Evolutionary conservation across 306 rosid genomes (phyloP), one percentile per base, ranked within the genome.

Genomic region (Gynostemma pentaphyllum): DNA sequence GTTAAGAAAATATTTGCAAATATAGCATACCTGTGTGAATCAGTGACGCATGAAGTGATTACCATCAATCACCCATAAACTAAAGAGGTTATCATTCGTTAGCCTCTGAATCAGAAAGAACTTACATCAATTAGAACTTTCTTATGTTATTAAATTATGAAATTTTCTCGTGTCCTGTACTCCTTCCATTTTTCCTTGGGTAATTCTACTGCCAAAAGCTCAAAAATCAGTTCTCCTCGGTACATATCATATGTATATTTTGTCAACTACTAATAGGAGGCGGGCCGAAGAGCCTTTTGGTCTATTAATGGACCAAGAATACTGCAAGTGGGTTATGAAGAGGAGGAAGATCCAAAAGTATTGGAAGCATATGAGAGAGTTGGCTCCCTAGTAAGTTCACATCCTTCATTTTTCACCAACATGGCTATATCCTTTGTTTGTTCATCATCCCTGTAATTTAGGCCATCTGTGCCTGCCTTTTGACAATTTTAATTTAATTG

Each of bases 211-310:
- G 30, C 7, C 2, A 39, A 18, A 36, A 36, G 13, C 45, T 57
- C 21, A 55, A 15, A 46, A 5, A 21, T 36, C 26, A 5, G 18
- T 5, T 28, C 2, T 59, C 37, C 45, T 59, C 21, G 46, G 30
- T 9, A 34, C 46, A 21, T 37, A 37, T 36, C 47, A 34, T 30
- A 21, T n/a, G 11, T 37, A 32, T n/a, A 10, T 18, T 30, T 19
- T 50, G 18, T n/a, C 22, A 1, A 15, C 44, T 62, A 28, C 28
- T 64, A 0, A 1, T 76, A 91, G 98, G 98, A 88, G 56, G 88
- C 92, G 27, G 98, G 98, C 53, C 86, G 87, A 60, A 83, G 89
- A 74, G 96, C 96, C 56, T 83, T 91, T 55, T 91, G 98, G 96
- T 87, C 92, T 53, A 77, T 91, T 70, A 85, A 91, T 53, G 98